A percentile compares a stretch with the other conserved stretches of the same genome.
phyloP scores from a whole-genome alignment of 805 yeast species.

The Komagataella ulmi region DNA sequence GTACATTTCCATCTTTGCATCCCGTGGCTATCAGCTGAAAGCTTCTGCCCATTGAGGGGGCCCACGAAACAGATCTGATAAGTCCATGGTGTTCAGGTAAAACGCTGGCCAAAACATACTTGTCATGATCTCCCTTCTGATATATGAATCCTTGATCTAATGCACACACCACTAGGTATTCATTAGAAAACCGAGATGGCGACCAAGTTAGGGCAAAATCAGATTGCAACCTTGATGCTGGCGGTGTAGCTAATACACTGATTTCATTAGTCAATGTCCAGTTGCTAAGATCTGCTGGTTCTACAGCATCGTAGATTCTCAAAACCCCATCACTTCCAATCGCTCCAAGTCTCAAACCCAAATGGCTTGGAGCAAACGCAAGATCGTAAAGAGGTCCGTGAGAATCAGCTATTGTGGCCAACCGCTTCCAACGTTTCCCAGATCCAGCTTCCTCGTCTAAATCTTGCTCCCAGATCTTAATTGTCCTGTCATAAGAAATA shows the following conservation, averaged over 20 bases:
- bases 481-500: slow-evolving; percentile 81
- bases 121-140: slow-evolving; percentile 31
- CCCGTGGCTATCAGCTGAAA: slow-evolving; percentile 89
- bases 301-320: slow-evolving; percentile 76
- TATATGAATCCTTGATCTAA: slow-evolving; percentile 82
- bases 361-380: slow-evolving; percentile 77
- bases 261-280: slow-evolving; percentile 76
- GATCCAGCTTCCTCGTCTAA: slow-evolving; percentile 61
- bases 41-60: slow-evolving; percentile 88
- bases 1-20: slow-evolving; percentile 85
- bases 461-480: slow-evolving; percentile 85
- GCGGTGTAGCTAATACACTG: slow-evolving; percentile 51
- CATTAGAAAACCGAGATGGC: slow-evolving; percentile 70
- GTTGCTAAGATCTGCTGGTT: slow-evolving; percentile 73
- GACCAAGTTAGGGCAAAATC: slow-evolving; percentile 87
- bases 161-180: slow-evolving; percentile 73
- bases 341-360: slow-evolving; percentile 72
- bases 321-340: slow-evolving; percentile 84
- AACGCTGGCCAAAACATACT: slow-evolving; percentile 41
- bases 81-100: slow-evolving; percentile 80
- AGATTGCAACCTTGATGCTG: slow-evolving; percentile 71
- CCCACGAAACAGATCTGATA: slow-evolving; percentile 88
- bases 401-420: slow-evolving; percentile 73
- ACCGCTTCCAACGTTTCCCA: slow-evolving; percentile 74
- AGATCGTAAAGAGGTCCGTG: slow-evolving; percentile 83